A percentile compares a stretch with the other conserved stretches of the same genome.
phyloP scores from a whole-genome alignment of 805 yeast genomes.

The Yamadazyma laniorum region DNA sequence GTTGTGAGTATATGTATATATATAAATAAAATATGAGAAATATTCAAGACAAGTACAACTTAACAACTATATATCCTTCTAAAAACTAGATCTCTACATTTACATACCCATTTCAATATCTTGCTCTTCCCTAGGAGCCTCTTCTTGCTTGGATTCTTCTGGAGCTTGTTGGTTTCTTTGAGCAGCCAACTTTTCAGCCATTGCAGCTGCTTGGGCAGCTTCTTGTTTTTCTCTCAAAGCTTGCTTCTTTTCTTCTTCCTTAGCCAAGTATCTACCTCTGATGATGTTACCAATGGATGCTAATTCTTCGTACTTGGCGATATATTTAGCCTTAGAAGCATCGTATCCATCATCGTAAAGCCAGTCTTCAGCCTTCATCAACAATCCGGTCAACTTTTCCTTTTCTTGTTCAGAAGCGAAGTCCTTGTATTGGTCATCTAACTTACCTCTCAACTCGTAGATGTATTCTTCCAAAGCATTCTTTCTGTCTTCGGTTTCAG shows the following conservation, averaged over 20 bases:
- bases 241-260: constrained; percentile 94
- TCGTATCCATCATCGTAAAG: constrained; percentile 97
- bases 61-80: constrained; percentile 5
- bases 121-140: constrained; percentile 22
- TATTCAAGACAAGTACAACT: neutral
- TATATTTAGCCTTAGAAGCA: constrained; percentile 91
- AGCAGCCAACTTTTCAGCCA: constrained; percentile 83
- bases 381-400: constrained; percentile 66
- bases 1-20: no score
- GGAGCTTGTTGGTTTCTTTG: constrained; percentile 48
- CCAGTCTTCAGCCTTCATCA: constrained; percentile 94
- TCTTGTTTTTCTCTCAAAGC: constrained; percentile 83
- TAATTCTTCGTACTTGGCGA: constrained; percentile 97
- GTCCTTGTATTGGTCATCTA: constrained; percentile 84
- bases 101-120: constrained; percentile 36
- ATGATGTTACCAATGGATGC: constrained; percentile 92
- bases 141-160: constrained; percentile 21
- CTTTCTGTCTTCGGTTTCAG: constrained; percentile 98
- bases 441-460: constrained; percentile 93
- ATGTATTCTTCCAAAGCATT: constrained; percentile 98
- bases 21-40: no score
- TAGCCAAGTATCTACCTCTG: constrained; percentile 90
- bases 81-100: constrained; percentile 22
- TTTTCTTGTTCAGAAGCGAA: constrained; percentile 93
- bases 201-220: constrained; percentile 76